Evolutionary conservation across 495 filamentous ascomycete species (phyloP).

Genomic region (Trichoderma parareesei): DNA sequence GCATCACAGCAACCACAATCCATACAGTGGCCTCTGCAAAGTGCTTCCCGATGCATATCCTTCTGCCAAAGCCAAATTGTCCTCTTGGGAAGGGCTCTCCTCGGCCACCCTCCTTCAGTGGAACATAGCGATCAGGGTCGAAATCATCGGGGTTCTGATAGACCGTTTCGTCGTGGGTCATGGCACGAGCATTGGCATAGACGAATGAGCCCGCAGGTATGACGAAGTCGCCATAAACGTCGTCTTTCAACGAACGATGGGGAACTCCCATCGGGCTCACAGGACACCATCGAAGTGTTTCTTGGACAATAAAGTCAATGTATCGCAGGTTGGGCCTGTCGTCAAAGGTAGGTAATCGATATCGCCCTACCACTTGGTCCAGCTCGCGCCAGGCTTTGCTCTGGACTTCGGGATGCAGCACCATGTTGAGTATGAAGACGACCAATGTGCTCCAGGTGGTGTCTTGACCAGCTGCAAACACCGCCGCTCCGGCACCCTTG

Average conservation of each 20-base stretch:
- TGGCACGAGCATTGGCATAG: conserved; percentile 31
- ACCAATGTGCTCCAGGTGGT: conserved; percentile 31
- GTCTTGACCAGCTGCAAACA: conserved; percentile 36
- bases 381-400: conserved; percentile 46
- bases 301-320: conserved; percentile 39
- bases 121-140: conserved; percentile 32
- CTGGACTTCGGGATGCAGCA: conserved; percentile 34
- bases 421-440: conserved; percentile 27
- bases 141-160: conserved; percentile 33
- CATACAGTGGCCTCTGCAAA: conserved; percentile 8
- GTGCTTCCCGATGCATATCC: conserved; percentile 4
- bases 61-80: conserved; percentile 39
- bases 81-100: conserved; percentile 36
- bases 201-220: conserved; percentile 30
- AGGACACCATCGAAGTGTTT: conserved; percentile 49
- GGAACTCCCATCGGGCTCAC: conserved; percentile 47
- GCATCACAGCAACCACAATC: conserved; percentile 7
- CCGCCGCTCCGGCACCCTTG: conserved; percentile 33
- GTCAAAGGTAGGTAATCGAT: conserved; percentile 40
- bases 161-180: conserved; percentile 26
- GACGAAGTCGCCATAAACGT: conserved; percentile 34
- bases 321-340: conserved; percentile 44
- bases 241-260: conserved; percentile 42
- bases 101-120: conserved; percentile 29
- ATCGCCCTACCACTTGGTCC: conserved; percentile 40